Conservation (phyloP, 371 early-diverging fungal genomes). For the Parasitella parasitica region DNA sequence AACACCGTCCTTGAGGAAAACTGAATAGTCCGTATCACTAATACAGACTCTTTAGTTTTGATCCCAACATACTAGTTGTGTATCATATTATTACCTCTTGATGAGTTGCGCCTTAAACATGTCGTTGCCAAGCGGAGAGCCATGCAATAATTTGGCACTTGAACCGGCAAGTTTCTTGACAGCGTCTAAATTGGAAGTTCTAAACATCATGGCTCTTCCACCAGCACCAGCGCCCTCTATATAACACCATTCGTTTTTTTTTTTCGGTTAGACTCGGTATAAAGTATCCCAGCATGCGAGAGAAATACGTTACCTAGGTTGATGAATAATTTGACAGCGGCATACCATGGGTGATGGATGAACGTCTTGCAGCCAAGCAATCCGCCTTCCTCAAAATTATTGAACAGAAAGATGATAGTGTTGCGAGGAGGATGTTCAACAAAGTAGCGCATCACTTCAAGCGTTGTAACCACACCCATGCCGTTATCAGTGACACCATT, state of each 20-base stretch:
- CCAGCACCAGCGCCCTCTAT: slow-evolving; percentile 79
- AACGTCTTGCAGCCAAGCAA: slow-evolving; percentile 74
- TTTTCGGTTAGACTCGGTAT: too few relatives aligned
- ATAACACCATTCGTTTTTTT: background rate
- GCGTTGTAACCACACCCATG: slow-evolving; percentile 66
- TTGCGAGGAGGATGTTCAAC: slow-evolving; percentile 55
- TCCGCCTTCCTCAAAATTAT: slow-evolving; percentile 86
- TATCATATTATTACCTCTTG: slow-evolving; percentile 42
- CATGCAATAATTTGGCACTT: slow-evolving; percentile 25
- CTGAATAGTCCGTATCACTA: slow-evolving; percentile 72
- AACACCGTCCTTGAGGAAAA: slow-evolving; percentile 55
- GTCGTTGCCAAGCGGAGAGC: slow-evolving; percentile 68
- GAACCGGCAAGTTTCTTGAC: slow-evolving; percentile 42
- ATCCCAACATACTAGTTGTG: background rate
- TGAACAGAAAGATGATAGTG: slow-evolving; percentile 79
- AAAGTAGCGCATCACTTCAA: slow-evolving; percentile 72
- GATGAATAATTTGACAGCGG: slow-evolving; percentile 71
- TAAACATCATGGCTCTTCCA: slow-evolving; percentile 73
- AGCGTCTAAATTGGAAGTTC: slow-evolving; percentile 55
- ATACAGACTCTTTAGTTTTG: too few relatives aligned
- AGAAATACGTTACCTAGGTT: slow-evolving; percentile 60
- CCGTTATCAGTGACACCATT: slow-evolving; percentile 88
- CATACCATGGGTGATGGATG: slow-evolving; percentile 76
- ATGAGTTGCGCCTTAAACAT: slow-evolving; percentile 63
- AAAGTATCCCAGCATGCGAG: background rate